A percentile compares a stretch with the other conserved stretches of the same genome.
These are phyloP conservation scores for Cryoendolithus antarcticus DNA, from an alignment of 2,329 filamentous ascomycete genomes.

Conservation along the genomic window DNA sequence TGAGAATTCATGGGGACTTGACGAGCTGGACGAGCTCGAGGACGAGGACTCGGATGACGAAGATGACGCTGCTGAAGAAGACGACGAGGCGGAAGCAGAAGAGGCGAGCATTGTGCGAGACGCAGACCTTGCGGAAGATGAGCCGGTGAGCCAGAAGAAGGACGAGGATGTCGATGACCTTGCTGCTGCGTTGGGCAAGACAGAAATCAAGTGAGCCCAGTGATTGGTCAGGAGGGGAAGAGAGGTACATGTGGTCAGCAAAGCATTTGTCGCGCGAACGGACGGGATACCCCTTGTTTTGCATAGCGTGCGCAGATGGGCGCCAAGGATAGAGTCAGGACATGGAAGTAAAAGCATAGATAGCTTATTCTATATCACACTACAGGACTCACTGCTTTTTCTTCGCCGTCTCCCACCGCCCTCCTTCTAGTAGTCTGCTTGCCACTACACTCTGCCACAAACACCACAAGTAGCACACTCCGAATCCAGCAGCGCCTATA, in stretches of 20 bases:
- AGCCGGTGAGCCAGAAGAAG: slow-evolving; percentile 58
- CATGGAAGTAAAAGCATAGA: no score
- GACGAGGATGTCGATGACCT: slow-evolving; percentile 72
- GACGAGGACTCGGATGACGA: slow-evolving; percentile 53
- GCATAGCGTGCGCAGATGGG: no score
- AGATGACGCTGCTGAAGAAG: slow-evolving; percentile 46
- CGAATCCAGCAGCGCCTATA: slow-evolving; percentile 73
- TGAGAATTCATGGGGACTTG: slow-evolving; percentile 74
- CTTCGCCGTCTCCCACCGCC: no score
- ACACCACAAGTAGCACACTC: slow-evolving; percentile 85
- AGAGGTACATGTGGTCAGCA: no score
- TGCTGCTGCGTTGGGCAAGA: slow-evolving; percentile 63
- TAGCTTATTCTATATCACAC: no score
- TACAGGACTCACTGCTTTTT: no score
- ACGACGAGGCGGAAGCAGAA: slow-evolving; percentile 28
- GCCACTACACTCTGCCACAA: slow-evolving; percentile 54
- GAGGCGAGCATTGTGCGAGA: slow-evolving; percentile 51
- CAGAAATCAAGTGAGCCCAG: slow-evolving; percentile 28
- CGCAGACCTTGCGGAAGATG: slow-evolving; percentile 58
- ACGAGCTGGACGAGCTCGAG: slow-evolving; percentile 76
- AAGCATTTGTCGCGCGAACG: no score
- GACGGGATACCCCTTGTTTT: no score
- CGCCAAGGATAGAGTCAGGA: no score
- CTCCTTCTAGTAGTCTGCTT: no score
- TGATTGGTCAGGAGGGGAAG: background rate